Evolutionary conservation across 257 asterid species (phyloP), one percentile per base, ranked within the genome.

Genomic region (Solanum virginianum): DNA sequence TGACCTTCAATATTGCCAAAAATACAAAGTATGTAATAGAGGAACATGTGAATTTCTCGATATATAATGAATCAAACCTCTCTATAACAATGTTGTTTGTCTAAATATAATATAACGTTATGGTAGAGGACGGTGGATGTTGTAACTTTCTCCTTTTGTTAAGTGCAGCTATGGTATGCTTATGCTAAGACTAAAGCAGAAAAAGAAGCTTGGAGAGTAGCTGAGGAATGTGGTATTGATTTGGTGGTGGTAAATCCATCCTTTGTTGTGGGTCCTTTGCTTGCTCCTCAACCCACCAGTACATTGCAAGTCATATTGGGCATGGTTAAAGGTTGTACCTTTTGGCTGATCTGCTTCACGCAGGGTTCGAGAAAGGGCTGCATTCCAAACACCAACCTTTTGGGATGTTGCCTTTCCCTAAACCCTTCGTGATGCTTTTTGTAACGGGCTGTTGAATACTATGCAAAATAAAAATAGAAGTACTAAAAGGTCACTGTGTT

Each of bases 211-310:
- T 94, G 99, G 98, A 89, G 87, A 80, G 83, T 87, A 10, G 97
- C 98, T 7, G 72, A 89, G 88, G 93, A 93, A 84, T 88, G 57
- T 86, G 97, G 93, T 62, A 89, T 95, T 2, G 92, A 93, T 85
- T 88, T 96, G 26, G 97, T 96, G 60, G 98, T 95, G 87, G 98
- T 96, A 89, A 96, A 92, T 54, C 97, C 98, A 32, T 92, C 97
- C 18, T 93, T 93, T 26, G 95, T 94, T 0, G 94, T 97, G 9
- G 99, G 99, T n/a, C 97, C 98, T 59, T 81, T 97, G 62, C 97
- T 95, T 62, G 90, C 97, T 59, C 98, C 99, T 49, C 92, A 93
- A 41, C 99, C 99, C 45, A 93, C 98, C 17, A 97, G 99, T 85
- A 90, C 98, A 14, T 80, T 94, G 45, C 92, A 89, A 29, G 79